Conservation (phyloP, 768 basidiomycete genomes). For the Amanita subjunquillea region DNA sequence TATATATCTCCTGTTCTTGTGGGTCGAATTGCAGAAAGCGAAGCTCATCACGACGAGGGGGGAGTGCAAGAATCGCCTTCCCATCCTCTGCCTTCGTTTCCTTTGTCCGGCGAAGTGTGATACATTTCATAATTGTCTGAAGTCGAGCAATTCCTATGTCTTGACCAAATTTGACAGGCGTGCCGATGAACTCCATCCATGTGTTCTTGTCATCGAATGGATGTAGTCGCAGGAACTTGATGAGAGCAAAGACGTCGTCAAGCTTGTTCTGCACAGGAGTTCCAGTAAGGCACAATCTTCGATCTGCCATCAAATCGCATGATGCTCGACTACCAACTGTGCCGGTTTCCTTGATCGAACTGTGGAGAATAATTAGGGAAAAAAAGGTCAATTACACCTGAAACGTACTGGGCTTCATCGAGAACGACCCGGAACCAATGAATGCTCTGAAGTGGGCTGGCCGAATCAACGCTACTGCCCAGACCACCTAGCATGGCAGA, state of each 20-base stretch:
- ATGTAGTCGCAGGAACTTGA: conserved; percentile 88
- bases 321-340: conserved; percentile 94
- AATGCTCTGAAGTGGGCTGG: conserved; percentile 85
- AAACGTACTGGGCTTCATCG: conserved; percentile 79
- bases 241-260: conserved; percentile 93
- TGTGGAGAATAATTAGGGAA: conserved; percentile 19
- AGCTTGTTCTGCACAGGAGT: conserved; percentile 99
- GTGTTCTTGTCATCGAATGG: conserved; percentile 89
- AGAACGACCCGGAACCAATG: conserved; percentile 95
- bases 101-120: conserved; percentile 94
- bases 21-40: conserved; percentile 76
- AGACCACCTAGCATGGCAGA: conserved; percentile 17
- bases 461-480: conserved; percentile 30
- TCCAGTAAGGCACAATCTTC: conserved; percentile 91
- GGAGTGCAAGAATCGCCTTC: conserved; percentile 75
- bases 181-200: conserved; percentile 91
- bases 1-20: conserved; percentile 79
- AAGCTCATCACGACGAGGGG: conserved; percentile 83
- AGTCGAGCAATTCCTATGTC: conserved; percentile 85
- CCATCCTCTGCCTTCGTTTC: conserved; percentile 78
- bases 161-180: conserved; percentile 87
- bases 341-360: conserved; percentile 92
- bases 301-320: conserved; percentile 89
- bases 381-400: not conserved
- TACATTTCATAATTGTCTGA: conserved; percentile 94